A percentile compares a stretch with the other conserved stretches of the same genome.
phyloP scores from a whole-genome alignment of 495 filamentous ascomycete species.

The Bacidia rubella region DNA sequence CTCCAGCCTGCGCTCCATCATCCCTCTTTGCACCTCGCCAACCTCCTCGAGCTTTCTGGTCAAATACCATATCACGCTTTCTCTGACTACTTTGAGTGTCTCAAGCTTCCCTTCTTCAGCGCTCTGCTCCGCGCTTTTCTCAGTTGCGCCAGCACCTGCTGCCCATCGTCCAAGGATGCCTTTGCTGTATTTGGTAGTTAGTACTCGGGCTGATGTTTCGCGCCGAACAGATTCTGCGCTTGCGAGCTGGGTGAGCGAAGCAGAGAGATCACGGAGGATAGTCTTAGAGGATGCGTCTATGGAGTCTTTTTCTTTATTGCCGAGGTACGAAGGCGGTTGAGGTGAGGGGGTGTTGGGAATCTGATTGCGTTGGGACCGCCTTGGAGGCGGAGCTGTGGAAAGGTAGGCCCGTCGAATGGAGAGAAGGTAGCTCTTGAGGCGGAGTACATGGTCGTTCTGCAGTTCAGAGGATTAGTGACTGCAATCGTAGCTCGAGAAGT shows the following conservation, averaged over 20 bases:
- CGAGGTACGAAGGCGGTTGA: slow-evolving; percentile 30
- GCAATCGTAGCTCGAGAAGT: slow-evolving; percentile 1
- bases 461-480: slow-evolving; percentile 3
- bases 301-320: slow-evolving; percentile 57
- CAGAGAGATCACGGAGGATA: slow-evolving; percentile 69
- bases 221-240: slow-evolving; percentile 72
- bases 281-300: slow-evolving; percentile 76
- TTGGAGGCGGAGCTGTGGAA: slow-evolving; percentile 49
- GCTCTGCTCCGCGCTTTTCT: slow-evolving; percentile 45
- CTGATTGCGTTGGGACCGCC: slow-evolving; percentile 25
- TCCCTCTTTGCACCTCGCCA: slow-evolving; percentile 61
- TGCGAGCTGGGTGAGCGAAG: slow-evolving; percentile 59
- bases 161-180: slow-evolving; percentile 60
- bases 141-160: slow-evolving; percentile 35
- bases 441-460: slow-evolving; percentile 74
- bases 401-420: slow-evolving; percentile 84
- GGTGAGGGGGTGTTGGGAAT: slow-evolving; percentile 22
- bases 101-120: slow-evolving; percentile 53
- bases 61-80: slow-evolving; percentile 73
- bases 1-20: slow-evolving; percentile 81
- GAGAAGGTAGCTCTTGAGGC: slow-evolving; percentile 62
- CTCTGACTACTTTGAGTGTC: slow-evolving; percentile 49
- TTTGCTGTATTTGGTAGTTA: slow-evolving; percentile 57
- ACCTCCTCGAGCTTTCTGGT: slow-evolving; percentile 59
- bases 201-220: slow-evolving; percentile 49